Conservation (phyloP, 768 basidiomycete genomes). For the Gymnopilus dilepis region DNA sequence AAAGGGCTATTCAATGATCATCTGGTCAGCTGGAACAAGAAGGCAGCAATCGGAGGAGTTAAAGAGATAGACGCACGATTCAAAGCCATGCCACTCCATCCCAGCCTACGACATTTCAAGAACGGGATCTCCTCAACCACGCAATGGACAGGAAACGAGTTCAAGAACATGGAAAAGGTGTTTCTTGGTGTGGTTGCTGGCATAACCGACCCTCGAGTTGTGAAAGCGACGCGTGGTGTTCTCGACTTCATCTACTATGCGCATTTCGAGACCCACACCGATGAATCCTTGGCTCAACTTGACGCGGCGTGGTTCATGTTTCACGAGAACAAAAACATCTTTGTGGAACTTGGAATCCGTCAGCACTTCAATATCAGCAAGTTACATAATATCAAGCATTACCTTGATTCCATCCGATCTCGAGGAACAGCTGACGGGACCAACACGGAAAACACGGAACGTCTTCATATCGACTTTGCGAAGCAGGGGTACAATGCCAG, state of each 20-base stretch:
- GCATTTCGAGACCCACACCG: constrained; percentile 34
- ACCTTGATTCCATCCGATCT: constrained; percentile 31
- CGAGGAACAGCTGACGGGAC: constrained; percentile 37
- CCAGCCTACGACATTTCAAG: constrained; percentile 42
- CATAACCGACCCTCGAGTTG: constrained; percentile 22
- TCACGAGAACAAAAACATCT: constrained; percentile 37
- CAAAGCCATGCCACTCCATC: constrained; percentile 15
- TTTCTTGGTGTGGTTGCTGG: constrained; percentile 39
- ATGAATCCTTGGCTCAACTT: constrained; percentile 29
- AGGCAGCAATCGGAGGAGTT: constrained; percentile 11
- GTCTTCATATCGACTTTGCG: constrained; percentile 49
- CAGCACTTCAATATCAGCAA: constrained; percentile 46
- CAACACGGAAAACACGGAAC: constrained; percentile 41
- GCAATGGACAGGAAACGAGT: constrained; percentile 51
- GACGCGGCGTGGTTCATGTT: constrained; percentile 30
- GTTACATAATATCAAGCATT: constrained; percentile 39
- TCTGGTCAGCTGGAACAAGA: constrained; percentile 37
- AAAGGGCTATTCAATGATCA: constrained; percentile 56
- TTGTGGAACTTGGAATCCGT: constrained; percentile 29
- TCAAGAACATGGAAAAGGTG: constrained; percentile 42
- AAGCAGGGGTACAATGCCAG: constrained; percentile 39
- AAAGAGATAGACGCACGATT: constrained; percentile 19
- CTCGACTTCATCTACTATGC: constrained; percentile 44
- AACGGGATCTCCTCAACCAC: constrained; percentile 45
- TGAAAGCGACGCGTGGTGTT: constrained; percentile 29